These are phyloP conservation scores for Coleophoma crateriformis DNA, from an alignment of 2,329 filamentous ascomycete species.

Conservation along the genomic window DNA sequence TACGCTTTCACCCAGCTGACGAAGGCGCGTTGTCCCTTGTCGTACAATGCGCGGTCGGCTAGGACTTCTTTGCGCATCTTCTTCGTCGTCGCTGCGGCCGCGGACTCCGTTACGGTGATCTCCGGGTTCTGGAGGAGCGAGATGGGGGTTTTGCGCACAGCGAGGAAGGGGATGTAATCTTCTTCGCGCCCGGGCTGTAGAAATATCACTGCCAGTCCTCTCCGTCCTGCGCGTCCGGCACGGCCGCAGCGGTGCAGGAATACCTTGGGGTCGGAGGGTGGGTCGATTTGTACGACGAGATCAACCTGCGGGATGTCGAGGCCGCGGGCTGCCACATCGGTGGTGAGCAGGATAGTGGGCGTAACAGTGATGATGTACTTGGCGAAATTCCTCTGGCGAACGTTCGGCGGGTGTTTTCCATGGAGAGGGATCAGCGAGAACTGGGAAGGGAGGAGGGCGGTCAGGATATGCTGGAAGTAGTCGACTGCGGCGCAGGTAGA, in stretches of 20 bases:
- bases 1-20: slow-evolving; percentile 92
- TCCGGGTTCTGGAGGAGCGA: slow-evolving; percentile 51
- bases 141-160: slow-evolving; percentile 83
- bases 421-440: slow-evolving; percentile 77
- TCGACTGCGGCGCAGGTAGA: slow-evolving; percentile 94
- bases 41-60: slow-evolving; percentile 53
- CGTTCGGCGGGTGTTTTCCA: slow-evolving; percentile 84
- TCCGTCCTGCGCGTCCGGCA: slow-evolving; percentile 82
- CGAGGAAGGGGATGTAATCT: slow-evolving; percentile 83
- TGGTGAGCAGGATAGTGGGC: slow-evolving; percentile 81
- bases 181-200: slow-evolving; percentile 81
- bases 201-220: slow-evolving; percentile 80
- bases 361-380: slow-evolving; percentile 70
- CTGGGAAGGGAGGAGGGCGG: slow-evolving; percentile 60
- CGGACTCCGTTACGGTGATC: slow-evolving; percentile 51
- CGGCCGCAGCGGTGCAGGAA: slow-evolving; percentile 92
- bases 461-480: slow-evolving; percentile 82
- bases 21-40: slow-evolving; percentile 87
- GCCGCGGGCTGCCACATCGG: slow-evolving; percentile 84
- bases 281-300: slow-evolving; percentile 84
- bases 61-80: slow-evolving; percentile 55
- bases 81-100: slow-evolving; percentile 51
- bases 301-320: slow-evolving; percentile 91
- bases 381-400: slow-evolving; percentile 81
- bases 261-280: slow-evolving; percentile 81